These are phyloP conservation scores for Aspergillus cristatus DNA, from an alignment of 495 filamentous ascomycete genomes.

Conservation along the genomic window DNA sequence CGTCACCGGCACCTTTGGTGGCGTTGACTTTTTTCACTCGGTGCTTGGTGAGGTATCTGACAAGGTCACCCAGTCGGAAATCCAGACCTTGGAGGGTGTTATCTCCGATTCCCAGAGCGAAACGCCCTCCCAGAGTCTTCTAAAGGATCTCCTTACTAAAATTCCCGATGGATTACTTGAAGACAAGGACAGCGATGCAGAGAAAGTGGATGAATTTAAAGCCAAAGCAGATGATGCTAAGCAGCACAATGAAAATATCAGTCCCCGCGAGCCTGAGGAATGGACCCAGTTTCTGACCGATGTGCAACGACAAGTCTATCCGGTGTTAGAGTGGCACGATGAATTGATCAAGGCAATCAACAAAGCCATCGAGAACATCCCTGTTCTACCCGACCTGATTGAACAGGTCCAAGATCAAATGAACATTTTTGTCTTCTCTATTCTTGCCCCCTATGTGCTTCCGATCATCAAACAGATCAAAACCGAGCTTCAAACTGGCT, in stretches of 20 bases:
- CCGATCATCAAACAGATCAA: constrained; percentile 81
- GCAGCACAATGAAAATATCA: constrained; percentile 44
- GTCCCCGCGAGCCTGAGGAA: constrained; percentile 65
- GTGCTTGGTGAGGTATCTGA: constrained; percentile 84
- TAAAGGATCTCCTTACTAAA: constrained; percentile 67
- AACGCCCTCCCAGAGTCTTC: constrained; percentile 47
- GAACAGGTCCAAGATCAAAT: constrained; percentile 73
- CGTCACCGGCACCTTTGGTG: constrained; percentile 85
- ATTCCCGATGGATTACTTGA: constrained; percentile 71
- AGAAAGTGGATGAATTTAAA: constrained; percentile 56
- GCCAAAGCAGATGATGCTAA: constrained; percentile 52
- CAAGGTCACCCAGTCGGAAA: constrained; percentile 78
- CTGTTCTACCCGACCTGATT: constrained; percentile 65
- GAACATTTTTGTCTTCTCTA: constrained; percentile 75
- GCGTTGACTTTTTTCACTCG: constrained; percentile 78
- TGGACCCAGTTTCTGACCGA: constrained; percentile 59
- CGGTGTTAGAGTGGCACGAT: constrained; percentile 81
- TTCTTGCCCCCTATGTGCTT: constrained; percentile 76
- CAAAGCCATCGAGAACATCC: constrained; percentile 68
- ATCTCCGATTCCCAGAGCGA: constrained; percentile 48
- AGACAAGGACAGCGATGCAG: constrained; percentile 51
- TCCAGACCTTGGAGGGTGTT: constrained; percentile 70
- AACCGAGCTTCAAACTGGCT: constrained; percentile 71
- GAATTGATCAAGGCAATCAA: constrained; percentile 71
- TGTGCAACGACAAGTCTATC: constrained; percentile 66